These are phyloP conservation scores for Chaetomium olivaceum DNA, from an alignment of 2,329 filamentous ascomycete genomes.

Conservation along the genomic window DNA sequence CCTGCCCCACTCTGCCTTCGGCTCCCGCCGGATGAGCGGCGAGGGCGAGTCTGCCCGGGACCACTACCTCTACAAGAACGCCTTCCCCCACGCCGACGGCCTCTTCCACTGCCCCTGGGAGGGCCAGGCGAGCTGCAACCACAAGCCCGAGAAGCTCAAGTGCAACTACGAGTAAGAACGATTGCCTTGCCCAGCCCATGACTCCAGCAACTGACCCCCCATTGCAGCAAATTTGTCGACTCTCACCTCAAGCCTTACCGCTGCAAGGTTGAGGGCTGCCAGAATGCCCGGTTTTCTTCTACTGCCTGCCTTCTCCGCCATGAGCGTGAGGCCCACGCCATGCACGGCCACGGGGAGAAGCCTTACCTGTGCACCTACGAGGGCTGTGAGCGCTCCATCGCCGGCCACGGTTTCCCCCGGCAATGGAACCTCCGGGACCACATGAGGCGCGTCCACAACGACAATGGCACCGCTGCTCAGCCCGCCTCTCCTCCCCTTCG, in stretches of 20 bases:
- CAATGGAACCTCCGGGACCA: slow-evolving; percentile 96
- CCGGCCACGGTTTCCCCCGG: slow-evolving; percentile 87
- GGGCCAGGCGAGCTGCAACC: slow-evolving; percentile 70
- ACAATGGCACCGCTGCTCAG: slow-evolving; percentile 37
- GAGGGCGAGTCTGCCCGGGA: slow-evolving; percentile 62
- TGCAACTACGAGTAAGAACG: slow-evolving; percentile 93
- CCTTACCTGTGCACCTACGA: slow-evolving; percentile 86
- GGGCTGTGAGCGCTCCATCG: slow-evolving; percentile 79
- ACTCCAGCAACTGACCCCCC: slow-evolving; percentile 29
- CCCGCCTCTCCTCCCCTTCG: slow-evolving; percentile 45
- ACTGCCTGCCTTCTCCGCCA: slow-evolving; percentile 93
- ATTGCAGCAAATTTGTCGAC: slow-evolving; percentile 86
- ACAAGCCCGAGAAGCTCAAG: slow-evolving; percentile 94
- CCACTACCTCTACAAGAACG: slow-evolving; percentile 71
- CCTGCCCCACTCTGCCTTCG: slow-evolving; percentile 44
- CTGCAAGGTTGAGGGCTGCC: slow-evolving; percentile 83
- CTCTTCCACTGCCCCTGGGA: slow-evolving; percentile 93
- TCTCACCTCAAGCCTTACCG: slow-evolving; percentile 95
- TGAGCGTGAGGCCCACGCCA: slow-evolving; percentile 91
- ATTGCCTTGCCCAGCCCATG: slow-evolving; percentile 26
- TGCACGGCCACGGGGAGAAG: slow-evolving; percentile 92
- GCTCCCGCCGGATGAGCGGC: slow-evolving; percentile 49
- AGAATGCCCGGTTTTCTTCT: slow-evolving; percentile 87
- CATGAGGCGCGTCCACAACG: slow-evolving; percentile 91
- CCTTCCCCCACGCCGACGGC: slow-evolving; percentile 66